Base-by-base conservation (phyloP, 148 eudicot species). In the Tetragonia tetragonoides region DNA sequence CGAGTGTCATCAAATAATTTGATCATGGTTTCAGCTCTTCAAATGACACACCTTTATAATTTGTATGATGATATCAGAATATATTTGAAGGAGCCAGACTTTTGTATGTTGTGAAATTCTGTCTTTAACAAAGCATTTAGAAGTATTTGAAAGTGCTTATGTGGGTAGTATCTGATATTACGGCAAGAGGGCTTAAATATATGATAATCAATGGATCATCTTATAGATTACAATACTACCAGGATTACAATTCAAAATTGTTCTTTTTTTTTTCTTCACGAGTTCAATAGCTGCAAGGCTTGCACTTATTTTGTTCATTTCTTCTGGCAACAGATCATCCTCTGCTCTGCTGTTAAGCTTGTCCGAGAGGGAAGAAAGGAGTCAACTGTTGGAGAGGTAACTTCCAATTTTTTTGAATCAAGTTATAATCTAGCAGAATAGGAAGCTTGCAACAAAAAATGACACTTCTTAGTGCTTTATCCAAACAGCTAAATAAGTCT, bases 321-420 rank as follows among this genome's bases (percentile, higher is more conserved):
- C 4, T 10, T 78, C 21, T 83, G 71, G 54, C 74, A 70, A 71
- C 87, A 95, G 99, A 90, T 91, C 47, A 85, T 93, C 68, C 92
- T 95, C 24, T 95, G 99, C 84, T 93, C 99, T 40, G 93, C 92
- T 10, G 97, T 90, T 72, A 93, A 91, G 88, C 95, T 90, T 77
- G 86, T 92, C 78, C 89, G 91, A 21, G 81, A 83, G 68, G 90
- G 88, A 42, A 95, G 88, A 81, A 95, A 93, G 84, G 97, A 89
- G 77, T 78, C 93, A 63, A 86, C 93, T 23, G 73, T 91, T 37
- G 90, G 89, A 68, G 99, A 93, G 98, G 99, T 95, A 91, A 72
- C 64, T 56, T 49, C 68, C 49, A 39, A 49, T 21, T 69, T 75
- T 28, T 28, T 38, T 17, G 8, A 34, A 18, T 24, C 34, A 46